Base-by-base conservation (phyloP, 2,329 filamentous ascomycete genomes). In the Dissoconium aciculare region DNA sequence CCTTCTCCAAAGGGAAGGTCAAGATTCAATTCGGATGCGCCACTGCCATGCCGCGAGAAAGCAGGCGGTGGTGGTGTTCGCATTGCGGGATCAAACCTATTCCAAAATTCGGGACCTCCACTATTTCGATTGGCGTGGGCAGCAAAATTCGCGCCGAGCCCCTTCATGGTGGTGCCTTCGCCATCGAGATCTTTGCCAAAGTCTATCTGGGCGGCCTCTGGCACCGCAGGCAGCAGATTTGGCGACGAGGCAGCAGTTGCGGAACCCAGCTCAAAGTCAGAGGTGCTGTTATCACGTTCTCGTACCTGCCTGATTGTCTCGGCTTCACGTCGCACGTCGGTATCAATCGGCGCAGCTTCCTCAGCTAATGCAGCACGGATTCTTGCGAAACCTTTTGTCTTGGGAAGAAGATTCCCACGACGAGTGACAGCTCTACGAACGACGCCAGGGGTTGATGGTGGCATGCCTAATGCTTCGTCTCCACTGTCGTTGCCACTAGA, bases 251-350 rank as follows among this genome's bases (percentile, higher is more conserved):
- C 66, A 2, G 71, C 66, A 3, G 74, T 76, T 13, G 60, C 61
- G 43, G 44, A 67, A 27, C 52, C 33, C 10, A 46, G 33, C 28
- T 51, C 48, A n/a, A 50, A 39, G n/a, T 51, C 47, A 9, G 39
- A 31, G 32, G 74, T 41, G 32, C 46, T 49, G 27, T 39, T 68
- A 47, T 94, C 85, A 45, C 78, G 87, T 54, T 95, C 89, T 25
- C 84, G 78, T 15, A 95, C 85, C 56, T 94, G 89, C 30, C 83
- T 80, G 39, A 98, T 83, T 4, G 95, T 89, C 56, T 95, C 87
- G 21, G 87, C 84, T 61, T 98, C 89, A 23, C 84, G 77, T 31
- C 80, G 76, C 34, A 83, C 74, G 54, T 98, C 89, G 25, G 78
- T 78, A 46, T 98, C 89, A 6, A 92, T 65, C 0, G 89, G 89